Percentiles rank a stretch among this genome's conserved stretches.
Evolutionary conservation across 805 yeast species (phyloP).

Genomic region (Teunomyces kruisii): DNA sequence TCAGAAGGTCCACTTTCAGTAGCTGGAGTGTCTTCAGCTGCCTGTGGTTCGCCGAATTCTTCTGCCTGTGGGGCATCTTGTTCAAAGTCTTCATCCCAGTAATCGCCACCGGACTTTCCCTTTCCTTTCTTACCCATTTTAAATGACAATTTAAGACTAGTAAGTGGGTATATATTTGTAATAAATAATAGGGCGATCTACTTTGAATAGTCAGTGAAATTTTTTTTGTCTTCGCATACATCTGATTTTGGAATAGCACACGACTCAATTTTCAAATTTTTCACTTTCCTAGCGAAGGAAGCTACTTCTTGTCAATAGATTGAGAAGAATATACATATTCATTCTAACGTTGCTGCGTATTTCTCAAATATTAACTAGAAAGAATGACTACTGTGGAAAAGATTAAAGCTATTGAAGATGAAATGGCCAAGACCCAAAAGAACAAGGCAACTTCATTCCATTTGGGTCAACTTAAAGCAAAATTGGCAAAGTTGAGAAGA

Average conservation of each 20-base stretch:
- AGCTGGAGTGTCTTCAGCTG: slow-evolving; percentile 12
- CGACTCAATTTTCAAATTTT: slow-evolving; percentile 15
- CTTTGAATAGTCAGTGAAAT: slow-evolving; percentile 10
- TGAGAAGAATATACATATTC: neutral
- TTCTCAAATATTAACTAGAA: neutral
- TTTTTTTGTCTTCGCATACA: slow-evolving; percentile 12
- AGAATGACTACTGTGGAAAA: slow-evolving; percentile 52
- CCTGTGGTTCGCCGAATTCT: slow-evolving; percentile 32
- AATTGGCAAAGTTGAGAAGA: slow-evolving; percentile 90
- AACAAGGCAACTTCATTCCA: slow-evolving; percentile 97
- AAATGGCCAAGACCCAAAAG: slow-evolving; percentile 97
- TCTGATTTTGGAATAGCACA: slow-evolving; percentile 11
- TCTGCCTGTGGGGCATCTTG: slow-evolving; percentile 38
- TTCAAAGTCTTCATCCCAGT: slow-evolving; percentile 72
- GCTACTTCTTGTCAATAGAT: neutral
- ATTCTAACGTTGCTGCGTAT: neutral
- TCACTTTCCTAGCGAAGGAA: slow-evolving; percentile 2
- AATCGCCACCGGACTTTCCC: slow-evolving; percentile 61
- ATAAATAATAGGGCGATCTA: neutral
- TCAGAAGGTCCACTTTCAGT: slow-evolving; percentile 16
- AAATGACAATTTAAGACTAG: neutral
- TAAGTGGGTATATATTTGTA: slow-evolving; percentile 2
- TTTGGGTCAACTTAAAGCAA: slow-evolving; percentile 95
- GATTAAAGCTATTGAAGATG: slow-evolving; percentile 89
- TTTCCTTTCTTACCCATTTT: slow-evolving; percentile 65